Evolutionary conservation across 2,329 filamentous ascomycete species (phyloP).

Genomic region (Calonectria hawksworthii): DNA sequence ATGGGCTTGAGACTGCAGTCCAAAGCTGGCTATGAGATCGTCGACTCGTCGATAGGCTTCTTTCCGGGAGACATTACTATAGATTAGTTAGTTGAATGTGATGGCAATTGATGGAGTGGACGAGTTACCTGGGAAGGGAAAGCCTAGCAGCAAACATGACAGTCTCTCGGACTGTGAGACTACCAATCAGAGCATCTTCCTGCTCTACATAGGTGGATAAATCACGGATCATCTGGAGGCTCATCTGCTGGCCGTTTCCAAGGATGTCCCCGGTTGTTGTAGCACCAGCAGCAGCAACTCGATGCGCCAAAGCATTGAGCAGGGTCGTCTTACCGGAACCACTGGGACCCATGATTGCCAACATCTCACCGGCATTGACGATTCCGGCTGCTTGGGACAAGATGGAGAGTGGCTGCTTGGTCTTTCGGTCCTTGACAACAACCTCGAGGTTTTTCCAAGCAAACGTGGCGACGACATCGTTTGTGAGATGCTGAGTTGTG

Average conservation of each 20-base stretch:
- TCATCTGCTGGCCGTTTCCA: neutral
- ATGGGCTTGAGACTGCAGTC: slow-evolving; percentile 55
- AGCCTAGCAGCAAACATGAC: neutral
- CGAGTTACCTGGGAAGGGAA: neutral
- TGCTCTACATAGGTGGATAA: neutral
- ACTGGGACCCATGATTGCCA: neutral
- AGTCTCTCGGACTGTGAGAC: neutral
- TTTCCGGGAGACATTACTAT: neutral
- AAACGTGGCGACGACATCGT: neutral
- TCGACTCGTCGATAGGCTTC: neutral
- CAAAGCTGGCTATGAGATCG: neutral
- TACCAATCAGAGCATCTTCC: neutral
- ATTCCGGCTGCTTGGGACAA: neutral
- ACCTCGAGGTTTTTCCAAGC: neutral
- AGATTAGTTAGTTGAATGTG: neutral
- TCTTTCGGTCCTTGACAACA: neutral
- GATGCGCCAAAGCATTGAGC: neutral
- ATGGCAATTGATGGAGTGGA: neutral
- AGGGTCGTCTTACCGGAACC: neutral
- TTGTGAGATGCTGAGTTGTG: neutral
- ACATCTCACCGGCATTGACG: neutral
- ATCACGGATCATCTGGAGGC: neutral
- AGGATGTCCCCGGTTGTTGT: neutral
- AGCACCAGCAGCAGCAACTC: neutral
- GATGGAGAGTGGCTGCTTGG: neutral